Conservation (phyloP, 768 basidiomycete species). For the Boletus reticuloceps region DNA sequence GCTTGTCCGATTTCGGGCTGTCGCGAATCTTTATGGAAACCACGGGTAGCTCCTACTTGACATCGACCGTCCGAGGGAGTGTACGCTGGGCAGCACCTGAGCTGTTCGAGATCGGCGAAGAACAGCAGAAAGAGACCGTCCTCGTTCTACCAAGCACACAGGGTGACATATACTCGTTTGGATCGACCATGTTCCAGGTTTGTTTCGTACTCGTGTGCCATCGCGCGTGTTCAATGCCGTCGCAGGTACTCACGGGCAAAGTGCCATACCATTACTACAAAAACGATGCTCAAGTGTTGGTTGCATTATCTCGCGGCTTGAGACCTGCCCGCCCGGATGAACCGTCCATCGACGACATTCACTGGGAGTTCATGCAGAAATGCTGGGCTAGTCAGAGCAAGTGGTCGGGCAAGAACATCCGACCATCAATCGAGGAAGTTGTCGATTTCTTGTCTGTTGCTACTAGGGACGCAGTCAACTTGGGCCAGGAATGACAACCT, state of each 20-base stretch:
- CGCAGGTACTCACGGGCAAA: constrained; percentile 28
- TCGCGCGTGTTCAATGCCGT: background rate
- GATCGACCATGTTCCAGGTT: constrained; percentile 32
- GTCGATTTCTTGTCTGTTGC: constrained; percentile 17
- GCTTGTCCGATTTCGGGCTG: constrained; percentile 38
- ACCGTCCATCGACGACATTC: background rate
- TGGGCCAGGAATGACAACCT: background rate
- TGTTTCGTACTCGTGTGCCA: background rate
- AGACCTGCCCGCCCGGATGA: constrained; percentile 7
- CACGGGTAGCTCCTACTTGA: constrained; percentile 21
- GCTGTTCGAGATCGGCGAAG: constrained; percentile 33
- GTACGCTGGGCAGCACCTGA: constrained; percentile 48
- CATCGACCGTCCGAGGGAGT: constrained; percentile 40
- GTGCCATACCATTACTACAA: constrained; percentile 24
- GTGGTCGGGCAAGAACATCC: background rate
- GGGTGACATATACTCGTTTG: constrained; percentile 46
- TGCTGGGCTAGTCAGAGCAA: constrained; percentile 27
- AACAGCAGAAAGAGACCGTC: constrained; percentile 19
- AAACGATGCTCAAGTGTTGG: constrained; percentile 23
- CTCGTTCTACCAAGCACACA: constrained; percentile 6
- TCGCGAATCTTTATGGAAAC: constrained; percentile 28
- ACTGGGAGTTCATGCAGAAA: constrained; percentile 20
- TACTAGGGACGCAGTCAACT: background rate
- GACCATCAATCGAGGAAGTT: constrained; percentile 17
- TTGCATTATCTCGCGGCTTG: constrained; percentile 14